Conservation (phyloP, 495 filamentous ascomycete genomes). For the Margaritispora aquatica region DNA sequence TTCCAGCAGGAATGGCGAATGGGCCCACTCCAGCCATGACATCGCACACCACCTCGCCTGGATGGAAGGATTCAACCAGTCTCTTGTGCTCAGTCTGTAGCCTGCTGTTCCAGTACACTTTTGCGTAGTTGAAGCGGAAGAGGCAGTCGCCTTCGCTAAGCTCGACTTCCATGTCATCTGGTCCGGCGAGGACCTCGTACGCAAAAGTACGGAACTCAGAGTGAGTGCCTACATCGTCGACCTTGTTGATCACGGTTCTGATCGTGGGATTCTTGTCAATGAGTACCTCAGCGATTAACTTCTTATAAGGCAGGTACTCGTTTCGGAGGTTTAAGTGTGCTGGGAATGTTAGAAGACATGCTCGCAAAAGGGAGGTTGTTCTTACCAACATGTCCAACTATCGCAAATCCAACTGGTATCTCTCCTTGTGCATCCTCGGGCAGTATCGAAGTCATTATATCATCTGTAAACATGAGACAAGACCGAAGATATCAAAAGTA, state of each 20-base stretch:
- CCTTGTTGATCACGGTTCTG: slow-evolving; percentile 92
- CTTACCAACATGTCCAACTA: slow-evolving; percentile 81
- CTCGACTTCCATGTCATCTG: slow-evolving; percentile 72
- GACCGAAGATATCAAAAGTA: slow-evolving; percentile 16
- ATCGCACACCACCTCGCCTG: slow-evolving; percentile 87
- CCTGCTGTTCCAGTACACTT: slow-evolving; percentile 96
- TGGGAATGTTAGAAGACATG: neutral
- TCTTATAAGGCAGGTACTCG: slow-evolving; percentile 72
- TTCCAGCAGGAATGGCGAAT: slow-evolving; percentile 88
- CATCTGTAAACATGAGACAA: slow-evolving; percentile 43
- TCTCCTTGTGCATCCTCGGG: slow-evolving; percentile 65
- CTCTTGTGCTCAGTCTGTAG: slow-evolving; percentile 83
- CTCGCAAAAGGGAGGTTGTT: neutral
- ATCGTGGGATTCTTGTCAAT: slow-evolving; percentile 80
- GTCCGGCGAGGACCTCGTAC: slow-evolving; percentile 85
- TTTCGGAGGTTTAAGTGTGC: slow-evolving; percentile 89
- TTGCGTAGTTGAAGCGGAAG: slow-evolving; percentile 70
- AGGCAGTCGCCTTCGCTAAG: slow-evolving; percentile 56
- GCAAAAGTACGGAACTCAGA: slow-evolving; percentile 88
- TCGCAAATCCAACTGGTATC: slow-evolving; percentile 78
- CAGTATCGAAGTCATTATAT: slow-evolving; percentile 74
- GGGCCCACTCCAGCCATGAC: slow-evolving; percentile 98
- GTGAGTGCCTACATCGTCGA: slow-evolving; percentile 75
- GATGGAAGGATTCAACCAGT: slow-evolving; percentile 67
- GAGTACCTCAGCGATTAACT: slow-evolving; percentile 75